A percentile compares a stretch with the other conserved stretches of the same genome.
Evolutionary conservation across 23 red algal genomes (phyloP).

Genomic region (Gracilaria domingensis): DNA sequence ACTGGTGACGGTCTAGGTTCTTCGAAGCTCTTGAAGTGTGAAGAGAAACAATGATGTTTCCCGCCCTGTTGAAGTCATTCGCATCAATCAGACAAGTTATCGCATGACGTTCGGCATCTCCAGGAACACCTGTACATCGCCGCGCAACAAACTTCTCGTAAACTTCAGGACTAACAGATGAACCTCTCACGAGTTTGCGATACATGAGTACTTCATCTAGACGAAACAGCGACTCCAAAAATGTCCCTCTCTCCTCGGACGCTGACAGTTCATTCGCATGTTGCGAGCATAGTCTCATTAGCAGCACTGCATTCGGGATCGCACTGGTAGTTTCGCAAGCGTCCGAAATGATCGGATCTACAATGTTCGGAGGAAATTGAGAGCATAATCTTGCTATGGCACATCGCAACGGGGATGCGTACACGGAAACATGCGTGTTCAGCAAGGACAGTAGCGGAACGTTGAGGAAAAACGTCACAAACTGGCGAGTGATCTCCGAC

Average conservation of each 20-base stretch:
- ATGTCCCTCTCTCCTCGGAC: conserved; percentile 24
- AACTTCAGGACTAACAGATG: conserved; percentile 32
- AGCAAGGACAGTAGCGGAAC: conserved; percentile 40
- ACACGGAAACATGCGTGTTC: conserved; percentile 57
- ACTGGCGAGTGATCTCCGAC: conserved; percentile 56
- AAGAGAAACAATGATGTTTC: conserved; percentile 49
- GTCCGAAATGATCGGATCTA: conserved; percentile 54
- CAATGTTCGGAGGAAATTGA: conserved; percentile 36
- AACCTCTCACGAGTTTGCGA: conserved; percentile 62
- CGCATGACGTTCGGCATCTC: conserved; percentile 70
- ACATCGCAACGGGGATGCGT: conserved; percentile 59
- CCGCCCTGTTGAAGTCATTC: conserved; percentile 51
- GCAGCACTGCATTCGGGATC: conserved; percentile 55
- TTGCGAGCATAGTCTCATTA: conserved; percentile 37
- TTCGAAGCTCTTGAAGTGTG: conserved; percentile 21
- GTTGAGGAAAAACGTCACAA: conserved; percentile 63
- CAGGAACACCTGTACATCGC: conserved; percentile 45
- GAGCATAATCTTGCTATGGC: conserved; percentile 35
- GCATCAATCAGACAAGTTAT: conserved; percentile 60
- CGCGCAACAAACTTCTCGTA: conserved; percentile 59
- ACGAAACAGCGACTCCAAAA: conserved; percentile 38
- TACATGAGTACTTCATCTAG: conserved; percentile 56
- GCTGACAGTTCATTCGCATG: conserved; percentile 18
- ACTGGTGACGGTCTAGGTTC: conserved; percentile 47
- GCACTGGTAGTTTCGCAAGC: conserved; percentile 48